Conservation (phyloP, 2,329 filamentous ascomycete species). For the Pseudofabraea citricarpa region DNA sequence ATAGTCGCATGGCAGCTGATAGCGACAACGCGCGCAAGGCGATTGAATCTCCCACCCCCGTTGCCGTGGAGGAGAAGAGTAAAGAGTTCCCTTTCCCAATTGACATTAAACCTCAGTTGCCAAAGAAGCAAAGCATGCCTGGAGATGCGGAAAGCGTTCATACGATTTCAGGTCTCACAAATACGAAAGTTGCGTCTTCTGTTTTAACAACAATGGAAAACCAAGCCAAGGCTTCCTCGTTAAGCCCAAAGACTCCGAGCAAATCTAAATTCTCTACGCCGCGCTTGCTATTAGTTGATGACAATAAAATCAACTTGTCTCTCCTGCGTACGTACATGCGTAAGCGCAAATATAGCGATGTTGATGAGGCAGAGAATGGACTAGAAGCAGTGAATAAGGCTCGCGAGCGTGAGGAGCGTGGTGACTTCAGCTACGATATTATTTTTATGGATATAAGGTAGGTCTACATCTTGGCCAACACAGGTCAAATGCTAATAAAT, state of each 20-base stretch:
- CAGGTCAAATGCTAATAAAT: neutral
- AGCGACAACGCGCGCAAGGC: conserved; percentile 26
- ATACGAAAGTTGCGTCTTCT: neutral
- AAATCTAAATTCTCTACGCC: conserved; percentile 5
- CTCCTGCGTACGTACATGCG: conserved; percentile 33
- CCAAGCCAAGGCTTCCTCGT: neutral
- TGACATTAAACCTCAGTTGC: conserved; percentile 1
- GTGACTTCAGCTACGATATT: conserved; percentile 32
- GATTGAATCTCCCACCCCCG: conserved; percentile 25
- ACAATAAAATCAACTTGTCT: conserved; percentile 37
- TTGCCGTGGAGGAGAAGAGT: conserved; percentile 17
- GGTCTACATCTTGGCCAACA: neutral
- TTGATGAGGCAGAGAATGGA: conserved; percentile 40
- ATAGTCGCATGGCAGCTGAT: conserved; percentile 26
- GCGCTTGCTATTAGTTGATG: conserved; percentile 34
- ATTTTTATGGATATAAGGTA: conserved; percentile 41
- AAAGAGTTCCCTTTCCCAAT: conserved; percentile 25
- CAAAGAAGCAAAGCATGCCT: conserved; percentile 1
- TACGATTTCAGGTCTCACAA: neutral
- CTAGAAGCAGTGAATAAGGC: conserved; percentile 42
- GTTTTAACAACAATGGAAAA: neutral
- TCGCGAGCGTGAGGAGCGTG: conserved; percentile 25
- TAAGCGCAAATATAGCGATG: conserved; percentile 32
- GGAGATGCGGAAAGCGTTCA: neutral
- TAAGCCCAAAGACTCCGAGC: neutral